These are phyloP conservation scores for Penicillium robsamsonii DNA, from an alignment of 495 filamentous ascomycete species.

Conservation along the genomic window DNA sequence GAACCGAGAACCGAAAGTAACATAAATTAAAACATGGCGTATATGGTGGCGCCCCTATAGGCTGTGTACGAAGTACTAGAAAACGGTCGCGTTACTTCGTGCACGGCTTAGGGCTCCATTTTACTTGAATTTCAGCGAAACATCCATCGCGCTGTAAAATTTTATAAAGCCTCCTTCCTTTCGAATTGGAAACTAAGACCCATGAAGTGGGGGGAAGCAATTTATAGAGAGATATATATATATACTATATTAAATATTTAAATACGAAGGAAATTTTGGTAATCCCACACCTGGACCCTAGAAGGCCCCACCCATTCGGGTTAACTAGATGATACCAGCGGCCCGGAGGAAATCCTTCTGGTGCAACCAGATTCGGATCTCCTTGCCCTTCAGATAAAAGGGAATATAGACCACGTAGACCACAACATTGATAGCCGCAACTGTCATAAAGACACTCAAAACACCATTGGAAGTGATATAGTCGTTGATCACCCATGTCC, in stretches of 20 bases:
- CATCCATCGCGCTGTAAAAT: no score
- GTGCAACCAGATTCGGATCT: conserved; percentile 21
- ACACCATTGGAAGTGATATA: conserved; percentile 18
- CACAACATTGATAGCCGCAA: conserved; percentile 22
- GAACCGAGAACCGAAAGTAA: neutral
- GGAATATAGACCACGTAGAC: conserved; percentile 19
- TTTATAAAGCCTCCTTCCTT: no score
- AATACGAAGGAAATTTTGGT: neutral
- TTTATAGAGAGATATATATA: no score
- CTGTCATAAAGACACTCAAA: conserved; percentile 22
- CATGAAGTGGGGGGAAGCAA: no score
- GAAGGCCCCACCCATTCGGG: neutral
- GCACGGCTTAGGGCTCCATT: no score
- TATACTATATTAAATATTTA: neutral
- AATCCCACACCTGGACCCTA: neutral
- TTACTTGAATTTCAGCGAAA: no score
- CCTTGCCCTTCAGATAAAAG: conserved; percentile 20
- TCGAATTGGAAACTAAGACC: neutral
- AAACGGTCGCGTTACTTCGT: no score
- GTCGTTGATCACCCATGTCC: conserved; percentile 28
- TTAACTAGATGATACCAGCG: conserved; percentile 8
- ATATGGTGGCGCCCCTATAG: neutral
- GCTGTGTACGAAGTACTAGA: no score
- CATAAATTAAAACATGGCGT: neutral
- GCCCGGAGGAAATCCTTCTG: conserved; percentile 15